Base-by-base conservation (phyloP, 2,329 filamentous ascomycete genomes). In the Aspergillus pseudoviridinutans region DNA sequence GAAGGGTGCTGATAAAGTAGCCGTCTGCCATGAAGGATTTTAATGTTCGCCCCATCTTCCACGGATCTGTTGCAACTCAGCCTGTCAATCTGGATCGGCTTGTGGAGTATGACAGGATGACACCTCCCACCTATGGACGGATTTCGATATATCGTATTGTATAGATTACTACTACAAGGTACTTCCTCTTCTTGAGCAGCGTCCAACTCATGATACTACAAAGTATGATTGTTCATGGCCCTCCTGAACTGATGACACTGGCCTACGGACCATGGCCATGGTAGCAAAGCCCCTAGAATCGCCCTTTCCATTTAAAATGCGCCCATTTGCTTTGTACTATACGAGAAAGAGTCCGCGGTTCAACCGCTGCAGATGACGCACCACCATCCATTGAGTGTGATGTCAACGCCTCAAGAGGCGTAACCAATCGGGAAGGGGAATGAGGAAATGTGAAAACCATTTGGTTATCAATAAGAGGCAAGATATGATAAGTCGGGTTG, bases 41-140 rank as follows among this genome's bases (percentile, higher is more conserved):
- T 12, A 49, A 49, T 51, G 56, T 47, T 29, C n/a, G 54, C 57
- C 47, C 55, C 47, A 54, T 55, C 54, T 49, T 54, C 60, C 62
- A 63, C 61, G 65, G 62, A 60, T 67, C 61, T 64, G 68, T 71
- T 71, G 64, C 67, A 64, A 61, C 56, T 62, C 56, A 57, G 55
- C 24, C 55, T 44, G 12, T 38, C 32, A 24, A 14, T 50, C 35
- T 54, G 57, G 52, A 35, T 59, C 57, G 50, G 59, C 49, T 53
- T 24, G 59, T 60, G 58, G 58, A 64, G 62, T 66, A 65, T 60
- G 60, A 62, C 60, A 62, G 54, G 46, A 58, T 57, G 54, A 55
- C 55, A 52, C 42, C 46, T 52, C 28, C 47, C 20, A 41, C 50
- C 25, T 25, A 25, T 5, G 25, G 25, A 25, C 25, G 25, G 24